Evolutionary conservation across 2,329 filamentous ascomycete species (phyloP).

Genomic region (Parafenestella ontariensis): DNA sequence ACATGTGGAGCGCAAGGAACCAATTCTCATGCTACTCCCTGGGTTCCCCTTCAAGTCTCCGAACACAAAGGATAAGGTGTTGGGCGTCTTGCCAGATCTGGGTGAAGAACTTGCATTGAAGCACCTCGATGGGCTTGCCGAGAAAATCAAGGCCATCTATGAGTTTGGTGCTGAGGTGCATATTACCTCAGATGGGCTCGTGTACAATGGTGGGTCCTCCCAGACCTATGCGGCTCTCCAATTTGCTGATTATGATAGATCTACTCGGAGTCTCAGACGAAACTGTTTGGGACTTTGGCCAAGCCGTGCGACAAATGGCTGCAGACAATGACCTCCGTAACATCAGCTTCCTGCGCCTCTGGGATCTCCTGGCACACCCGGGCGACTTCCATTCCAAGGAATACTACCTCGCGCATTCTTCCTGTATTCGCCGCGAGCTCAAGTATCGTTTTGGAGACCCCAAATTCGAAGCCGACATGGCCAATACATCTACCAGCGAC

Average conservation of each 20-base stretch:
- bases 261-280: slow-evolving; percentile 53
- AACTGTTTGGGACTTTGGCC: slow-evolving; percentile 51
- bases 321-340: slow-evolving; percentile 24
- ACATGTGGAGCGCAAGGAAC: slow-evolving; percentile 26
- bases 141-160: slow-evolving; percentile 51
- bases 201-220: slow-evolving; percentile 46
- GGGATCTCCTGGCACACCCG: slow-evolving; percentile 24
- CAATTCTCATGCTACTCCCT: slow-evolving; percentile 53
- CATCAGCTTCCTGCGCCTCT: slow-evolving; percentile 26
- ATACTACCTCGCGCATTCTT: slow-evolving; percentile 32
- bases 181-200: slow-evolving; percentile 55
- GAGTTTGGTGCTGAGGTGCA: slow-evolving; percentile 50
- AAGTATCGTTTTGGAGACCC: slow-evolving; percentile 29
- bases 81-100: slow-evolving; percentile 56
- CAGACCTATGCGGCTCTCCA: not conserved
- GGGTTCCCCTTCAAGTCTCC: slow-evolving; percentile 70
- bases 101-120: slow-evolving; percentile 54
- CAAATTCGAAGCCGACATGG: slow-evolving; percentile 40
- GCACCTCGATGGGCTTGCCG: slow-evolving; percentile 53
- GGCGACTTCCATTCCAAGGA: slow-evolving; percentile 25
- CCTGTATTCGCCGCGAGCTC: slow-evolving; percentile 33
- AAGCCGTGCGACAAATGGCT: slow-evolving; percentile 22
- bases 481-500: slow-evolving; percentile 32
- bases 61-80: slow-evolving; percentile 61
- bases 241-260: slow-evolving; percentile 33